Conservation (phyloP, 2,329 filamentous ascomycete genomes). For the Clarireedia paspali region DNA sequence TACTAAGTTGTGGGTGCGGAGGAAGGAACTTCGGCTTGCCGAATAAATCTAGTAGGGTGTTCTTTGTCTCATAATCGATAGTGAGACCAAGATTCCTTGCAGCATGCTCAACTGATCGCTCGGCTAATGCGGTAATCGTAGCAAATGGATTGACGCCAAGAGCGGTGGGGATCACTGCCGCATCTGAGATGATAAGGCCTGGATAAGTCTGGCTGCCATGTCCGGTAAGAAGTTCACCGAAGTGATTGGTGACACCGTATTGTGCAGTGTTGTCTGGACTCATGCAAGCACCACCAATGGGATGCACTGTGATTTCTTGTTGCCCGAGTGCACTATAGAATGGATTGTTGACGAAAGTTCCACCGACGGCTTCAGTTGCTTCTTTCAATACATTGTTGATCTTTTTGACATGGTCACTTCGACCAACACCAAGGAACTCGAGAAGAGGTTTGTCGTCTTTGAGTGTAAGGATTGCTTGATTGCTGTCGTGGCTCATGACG, state of each 20-base stretch:
- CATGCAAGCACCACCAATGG: conserved; percentile 59
- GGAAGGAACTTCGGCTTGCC: conserved; percentile 35
- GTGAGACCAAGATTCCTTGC: conserved; percentile 34
- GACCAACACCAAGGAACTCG: conserved; percentile 51
- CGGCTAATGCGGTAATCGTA: conserved; percentile 61
- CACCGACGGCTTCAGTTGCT: conserved; percentile 50
- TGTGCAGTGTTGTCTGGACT: conserved; percentile 47
- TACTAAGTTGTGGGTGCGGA: conserved; percentile 7
- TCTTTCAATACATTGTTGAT: conserved; percentile 44
- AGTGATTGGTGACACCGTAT: conserved; percentile 53
- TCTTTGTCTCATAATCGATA: conserved; percentile 39
- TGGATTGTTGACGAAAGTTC: conserved; percentile 51
- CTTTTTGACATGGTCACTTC: conserved; percentile 45
- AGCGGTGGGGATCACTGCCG: conserved; percentile 51
- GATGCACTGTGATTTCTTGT: conserved; percentile 57
- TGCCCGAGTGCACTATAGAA: conserved; percentile 48
- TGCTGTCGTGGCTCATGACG: conserved; percentile 35
- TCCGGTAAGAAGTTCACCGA: conserved; percentile 52
- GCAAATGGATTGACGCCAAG: conserved; percentile 60
- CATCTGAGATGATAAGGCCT: conserved; percentile 56
- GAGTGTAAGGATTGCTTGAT: conserved; percentile 52
- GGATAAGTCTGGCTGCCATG: conserved; percentile 41
- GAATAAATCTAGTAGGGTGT: conserved; percentile 45
- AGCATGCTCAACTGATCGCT: conserved; percentile 50
- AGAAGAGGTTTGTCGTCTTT: conserved; percentile 52